Percentiles rank a stretch among this genome's conserved stretches.
phyloP scores from a whole-genome alignment of 2,329 filamentous ascomycete genomes.

The Laburnicola sp. region DNA sequence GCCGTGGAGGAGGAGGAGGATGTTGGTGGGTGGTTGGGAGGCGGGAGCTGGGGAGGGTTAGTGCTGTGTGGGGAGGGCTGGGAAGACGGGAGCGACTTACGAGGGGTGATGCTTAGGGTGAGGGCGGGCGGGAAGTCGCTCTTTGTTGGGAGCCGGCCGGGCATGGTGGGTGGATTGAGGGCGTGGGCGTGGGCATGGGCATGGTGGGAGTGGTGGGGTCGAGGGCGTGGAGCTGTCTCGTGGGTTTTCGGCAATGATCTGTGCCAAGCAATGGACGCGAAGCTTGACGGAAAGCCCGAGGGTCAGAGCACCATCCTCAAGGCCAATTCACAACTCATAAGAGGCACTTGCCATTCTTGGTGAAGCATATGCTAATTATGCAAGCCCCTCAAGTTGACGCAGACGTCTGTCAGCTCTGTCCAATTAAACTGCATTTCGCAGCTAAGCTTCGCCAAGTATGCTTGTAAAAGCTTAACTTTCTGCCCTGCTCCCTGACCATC shows the following conservation, averaged over 20 bases:
- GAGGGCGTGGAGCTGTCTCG: conserved; percentile 10
- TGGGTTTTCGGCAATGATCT: conserved; percentile 16
- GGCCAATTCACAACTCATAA: neutral
- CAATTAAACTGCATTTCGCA: neutral
- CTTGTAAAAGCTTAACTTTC: conserved; percentile 22
- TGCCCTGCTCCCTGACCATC: conserved; percentile 5
- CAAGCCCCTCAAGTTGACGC: neutral
- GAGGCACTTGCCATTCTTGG: neutral
- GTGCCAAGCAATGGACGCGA: conserved; percentile 15
- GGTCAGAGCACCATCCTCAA: neutral
- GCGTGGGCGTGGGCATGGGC: conserved; percentile 11
- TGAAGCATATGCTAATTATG: no score
- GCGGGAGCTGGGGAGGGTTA: conserved; percentile 45
- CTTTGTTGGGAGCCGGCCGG: conserved; percentile 48
- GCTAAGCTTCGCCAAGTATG: conserved; percentile 39
- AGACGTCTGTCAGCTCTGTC: neutral
- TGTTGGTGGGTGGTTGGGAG: conserved; percentile 66
- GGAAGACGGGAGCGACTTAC: conserved; percentile 40
- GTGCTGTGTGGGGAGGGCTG: conserved; percentile 1
- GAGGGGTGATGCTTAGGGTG: conserved; percentile 49
- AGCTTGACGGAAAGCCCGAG: conserved; percentile 6
- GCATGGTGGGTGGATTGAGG: conserved; percentile 39
- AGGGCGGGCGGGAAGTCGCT: conserved; percentile 49
- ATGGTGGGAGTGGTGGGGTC: conserved; percentile 9
- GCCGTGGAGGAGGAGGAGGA: conserved; percentile 82